Conservation (phyloP, 805 yeast genomes). For the Candida ulmi region DNA sequence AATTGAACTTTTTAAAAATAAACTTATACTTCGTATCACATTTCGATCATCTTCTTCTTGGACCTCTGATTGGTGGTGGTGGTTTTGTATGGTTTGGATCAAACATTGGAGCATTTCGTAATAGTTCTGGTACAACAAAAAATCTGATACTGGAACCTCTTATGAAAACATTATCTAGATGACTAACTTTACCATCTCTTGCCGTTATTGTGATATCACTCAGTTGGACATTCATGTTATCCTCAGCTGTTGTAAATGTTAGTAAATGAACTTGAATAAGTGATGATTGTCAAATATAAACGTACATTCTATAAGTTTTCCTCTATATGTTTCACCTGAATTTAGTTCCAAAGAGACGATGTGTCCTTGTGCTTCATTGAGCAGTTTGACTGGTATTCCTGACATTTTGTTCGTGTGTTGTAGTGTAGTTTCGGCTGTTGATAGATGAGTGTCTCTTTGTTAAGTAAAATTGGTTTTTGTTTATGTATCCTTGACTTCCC, state of each 20-base stretch:
- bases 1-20: no score
- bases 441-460: no score
- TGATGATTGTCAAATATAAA: neutral
- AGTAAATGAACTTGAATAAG: neutral
- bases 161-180: conserved; percentile 79
- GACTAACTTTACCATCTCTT: conserved; percentile 67
- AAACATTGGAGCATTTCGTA: conserved; percentile 86
- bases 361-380: conserved; percentile 90
- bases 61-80: conserved; percentile 67
- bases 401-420: conserved; percentile 29
- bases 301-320: conserved; percentile 70
- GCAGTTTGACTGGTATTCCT: conserved; percentile 78
- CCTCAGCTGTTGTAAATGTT: conserved; percentile 41
- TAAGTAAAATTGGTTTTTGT: no score
- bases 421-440: no score
- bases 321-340: conserved; percentile 84
- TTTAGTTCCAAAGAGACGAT: conserved; percentile 74
- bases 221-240: conserved; percentile 88
- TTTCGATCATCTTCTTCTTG: conserved; percentile 28
- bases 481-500: conserved; percentile 11
- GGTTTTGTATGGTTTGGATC: conserved; percentile 55
- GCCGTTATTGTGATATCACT: conserved; percentile 77
- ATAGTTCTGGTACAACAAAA: conserved; percentile 82
- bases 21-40: no score
- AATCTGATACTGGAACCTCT: conserved; percentile 89